Percentiles rank a stretch among this genome's conserved stretches.
phyloP scores from a whole-genome alignment of 371 early-diverging fungal species.

The Mortierella sp. region DNA sequence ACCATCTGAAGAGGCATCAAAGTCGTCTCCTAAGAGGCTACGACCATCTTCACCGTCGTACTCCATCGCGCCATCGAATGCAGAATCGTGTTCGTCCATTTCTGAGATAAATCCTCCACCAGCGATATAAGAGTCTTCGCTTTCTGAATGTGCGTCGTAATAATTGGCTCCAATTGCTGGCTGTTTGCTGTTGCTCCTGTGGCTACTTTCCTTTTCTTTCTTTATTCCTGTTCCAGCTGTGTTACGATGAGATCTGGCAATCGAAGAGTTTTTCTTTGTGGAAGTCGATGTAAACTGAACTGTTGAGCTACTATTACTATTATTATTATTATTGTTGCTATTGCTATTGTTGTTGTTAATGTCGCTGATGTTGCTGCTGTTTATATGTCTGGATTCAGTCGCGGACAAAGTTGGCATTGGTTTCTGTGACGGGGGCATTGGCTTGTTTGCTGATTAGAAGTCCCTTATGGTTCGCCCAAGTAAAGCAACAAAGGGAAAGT shows the following conservation, averaged over 20 bases:
- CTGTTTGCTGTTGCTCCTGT: conserved; percentile 21
- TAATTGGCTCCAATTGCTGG: conserved; percentile 1
- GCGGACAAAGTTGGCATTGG: conserved; percentile 32
- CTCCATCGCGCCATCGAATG: conserved; percentile 55
- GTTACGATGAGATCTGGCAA: conserved; percentile 21
- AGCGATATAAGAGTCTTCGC: conserved; percentile 41
- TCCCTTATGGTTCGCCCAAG: not conserved
- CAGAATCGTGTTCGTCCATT: conserved; percentile 56
- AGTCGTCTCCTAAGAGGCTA: conserved; percentile 51
- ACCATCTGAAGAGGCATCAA: conserved; percentile 57
- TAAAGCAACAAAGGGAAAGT: not conserved
- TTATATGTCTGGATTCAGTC: conserved; percentile 33
- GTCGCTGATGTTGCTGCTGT: conserved; percentile 14
- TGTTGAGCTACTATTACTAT: not conserved
- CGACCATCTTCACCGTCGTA: conserved; percentile 56
- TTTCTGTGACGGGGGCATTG: conserved; percentile 43
- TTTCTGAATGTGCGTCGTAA: conserved; percentile 34
- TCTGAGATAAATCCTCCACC: conserved; percentile 53
- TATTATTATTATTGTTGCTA: conserved; percentile 3
- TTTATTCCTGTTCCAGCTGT: not conserved
- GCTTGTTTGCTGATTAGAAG: conserved; percentile 1
- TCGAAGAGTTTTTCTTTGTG: conserved; percentile 19
- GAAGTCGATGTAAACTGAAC: conserved; percentile 13
- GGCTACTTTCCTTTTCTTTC: conserved; percentile 9
- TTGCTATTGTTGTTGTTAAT: conserved; percentile 4